These are phyloP conservation scores for Lathyrus sativus DNA, from an alignment of 306 rosid species.

Conservation along the genomic window DNA sequence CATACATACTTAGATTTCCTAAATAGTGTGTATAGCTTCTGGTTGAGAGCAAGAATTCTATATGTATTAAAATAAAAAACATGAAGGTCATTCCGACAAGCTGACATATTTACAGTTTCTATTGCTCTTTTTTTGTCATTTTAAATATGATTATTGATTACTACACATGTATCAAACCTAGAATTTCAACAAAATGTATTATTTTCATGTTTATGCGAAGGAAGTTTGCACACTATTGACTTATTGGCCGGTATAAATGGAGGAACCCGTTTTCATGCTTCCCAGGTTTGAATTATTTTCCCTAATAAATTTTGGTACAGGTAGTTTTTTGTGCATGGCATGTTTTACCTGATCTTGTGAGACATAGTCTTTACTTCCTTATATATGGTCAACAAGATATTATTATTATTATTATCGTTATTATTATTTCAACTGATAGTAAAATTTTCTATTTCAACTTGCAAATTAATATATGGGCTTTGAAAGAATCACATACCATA, in stretches of 20 bases:
- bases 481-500: neutral
- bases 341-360: conserved; percentile 29
- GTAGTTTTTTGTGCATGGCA: conserved; percentile 32
- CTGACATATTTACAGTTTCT: conserved; percentile 16
- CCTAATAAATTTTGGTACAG: conserved; percentile 5
- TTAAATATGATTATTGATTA: conserved; percentile 13
- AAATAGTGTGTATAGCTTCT: neutral
- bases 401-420: too few species aligned
- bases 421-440: too few species aligned
- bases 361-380: conserved; percentile 27
- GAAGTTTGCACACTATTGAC: conserved; percentile 62
- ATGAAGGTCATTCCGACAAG: neutral
- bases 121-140: conserved; percentile 15
- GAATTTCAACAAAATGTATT: conserved; percentile 28
- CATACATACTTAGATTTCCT: neutral
- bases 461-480: conserved; percentile 29
- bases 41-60: neutral
- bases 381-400: conserved; percentile 30
- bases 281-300: conserved; percentile 65
- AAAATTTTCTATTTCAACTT: too few species aligned
- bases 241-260: conserved; percentile 71
- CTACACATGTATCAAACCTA: conserved; percentile 15
- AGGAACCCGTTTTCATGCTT: conserved; percentile 69
- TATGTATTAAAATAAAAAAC: neutral
- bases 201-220: conserved; percentile 63